Conservation (phyloP, 495 filamentous ascomycete species). For the Podospora pseudocomata region DNA sequence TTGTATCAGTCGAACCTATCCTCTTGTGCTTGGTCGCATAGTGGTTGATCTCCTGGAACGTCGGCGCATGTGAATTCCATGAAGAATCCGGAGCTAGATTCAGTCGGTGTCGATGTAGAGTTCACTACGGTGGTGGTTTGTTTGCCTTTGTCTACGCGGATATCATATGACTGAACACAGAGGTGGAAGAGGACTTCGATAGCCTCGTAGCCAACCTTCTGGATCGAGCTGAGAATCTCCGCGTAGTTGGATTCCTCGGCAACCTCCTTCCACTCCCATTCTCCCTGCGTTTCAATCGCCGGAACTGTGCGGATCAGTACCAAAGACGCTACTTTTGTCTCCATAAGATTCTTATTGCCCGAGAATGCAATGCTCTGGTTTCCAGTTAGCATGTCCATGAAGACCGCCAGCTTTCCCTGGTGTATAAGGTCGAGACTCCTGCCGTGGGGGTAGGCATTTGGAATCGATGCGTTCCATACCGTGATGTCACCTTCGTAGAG, state of each 20-base stretch:
- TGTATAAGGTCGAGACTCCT: not conserved
- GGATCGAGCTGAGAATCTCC: not conserved
- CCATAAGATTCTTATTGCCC: not conserved
- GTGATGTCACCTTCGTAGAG: not conserved
- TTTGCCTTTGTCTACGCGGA: not conserved
- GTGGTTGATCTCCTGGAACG: not conserved
- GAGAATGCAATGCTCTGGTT: not conserved
- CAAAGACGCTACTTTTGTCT: not conserved
- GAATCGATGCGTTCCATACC: not conserved
- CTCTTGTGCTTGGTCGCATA: not conserved
- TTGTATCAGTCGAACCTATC: not conserved
- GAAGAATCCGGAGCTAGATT: not conserved
- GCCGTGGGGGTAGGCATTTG: not conserved
- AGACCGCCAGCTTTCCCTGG: not conserved
- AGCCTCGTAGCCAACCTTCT: not conserved
- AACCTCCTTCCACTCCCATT: not conserved
- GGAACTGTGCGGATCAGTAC: not conserved
- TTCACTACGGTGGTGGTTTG: not conserved
- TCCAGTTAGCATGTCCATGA: not conserved
- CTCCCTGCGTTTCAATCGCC: not conserved
- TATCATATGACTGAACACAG: not conserved
- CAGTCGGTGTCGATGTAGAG: not conserved
- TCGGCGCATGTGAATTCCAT: not conserved
- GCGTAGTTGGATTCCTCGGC: not conserved
- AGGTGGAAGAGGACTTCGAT: not conserved